Percentiles rank a stretch among this genome's conserved stretches.
Conservation (phyloP, 805 yeast species). For the Kuraishia hungarica region DNA sequence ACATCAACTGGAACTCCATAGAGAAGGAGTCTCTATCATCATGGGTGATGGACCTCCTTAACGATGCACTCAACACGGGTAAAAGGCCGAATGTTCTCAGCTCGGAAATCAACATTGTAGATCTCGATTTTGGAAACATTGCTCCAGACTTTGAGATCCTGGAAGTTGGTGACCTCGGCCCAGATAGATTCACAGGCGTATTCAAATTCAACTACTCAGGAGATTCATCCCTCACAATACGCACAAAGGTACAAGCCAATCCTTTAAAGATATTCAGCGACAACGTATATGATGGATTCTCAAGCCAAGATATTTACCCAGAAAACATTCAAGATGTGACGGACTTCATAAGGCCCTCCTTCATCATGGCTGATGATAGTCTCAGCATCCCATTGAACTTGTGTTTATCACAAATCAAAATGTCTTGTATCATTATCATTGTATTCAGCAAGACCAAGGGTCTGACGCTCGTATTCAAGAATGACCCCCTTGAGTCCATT, state of each 20-base stretch:
- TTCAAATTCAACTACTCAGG: slow-evolving; percentile 72
- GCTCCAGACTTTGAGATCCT: slow-evolving; percentile 73
- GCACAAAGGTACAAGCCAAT: slow-evolving; percentile 79
- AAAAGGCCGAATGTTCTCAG: slow-evolving; percentile 64
- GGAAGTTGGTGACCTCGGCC: slow-evolving; percentile 75
- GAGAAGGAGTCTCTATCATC: slow-evolving; percentile 54
- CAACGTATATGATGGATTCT: slow-evolving; percentile 18
- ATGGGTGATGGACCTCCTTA: slow-evolving; percentile 58
- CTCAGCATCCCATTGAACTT: slow-evolving; percentile 75
- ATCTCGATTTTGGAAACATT: slow-evolving; percentile 62
- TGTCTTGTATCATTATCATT: slow-evolving; percentile 76
- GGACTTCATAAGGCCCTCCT: slow-evolving; percentile 56
- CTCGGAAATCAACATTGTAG: slow-evolving; percentile 58
- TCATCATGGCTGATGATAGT: slow-evolving; percentile 55
- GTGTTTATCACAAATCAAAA: slow-evolving; percentile 59
- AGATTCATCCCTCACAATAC: slow-evolving; percentile 65
- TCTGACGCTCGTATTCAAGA: slow-evolving; percentile 76
- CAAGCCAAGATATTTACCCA: slow-evolving; percentile 10
- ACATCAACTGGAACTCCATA: slow-evolving; percentile 68
- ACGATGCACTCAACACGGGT: slow-evolving; percentile 68
- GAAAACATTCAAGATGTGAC: slow-evolving; percentile 22
- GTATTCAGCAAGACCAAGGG: slow-evolving; percentile 81
- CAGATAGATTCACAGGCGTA: slow-evolving; percentile 72
- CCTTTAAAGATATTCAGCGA: slow-evolving; percentile 58
- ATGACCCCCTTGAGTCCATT: slow-evolving; percentile 81